phyloP scores from a whole-genome alignment of 106 monocot genomes.

The Allium sativum region DNA sequence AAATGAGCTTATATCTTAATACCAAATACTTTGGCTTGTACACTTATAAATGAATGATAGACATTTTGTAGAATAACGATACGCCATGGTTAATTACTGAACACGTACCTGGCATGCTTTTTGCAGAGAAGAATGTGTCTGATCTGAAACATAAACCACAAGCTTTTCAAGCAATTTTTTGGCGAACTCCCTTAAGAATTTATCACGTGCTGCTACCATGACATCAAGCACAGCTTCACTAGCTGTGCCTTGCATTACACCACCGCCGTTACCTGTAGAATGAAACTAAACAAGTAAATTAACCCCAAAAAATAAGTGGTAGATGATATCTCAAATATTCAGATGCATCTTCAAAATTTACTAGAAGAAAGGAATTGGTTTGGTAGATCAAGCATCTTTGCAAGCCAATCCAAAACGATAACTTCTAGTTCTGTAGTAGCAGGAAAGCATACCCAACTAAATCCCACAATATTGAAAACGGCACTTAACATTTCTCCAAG shows the following conservation, averaged over 20 bases:
- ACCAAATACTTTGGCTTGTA: too few relatives aligned
- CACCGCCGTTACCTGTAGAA: conserved; percentile 52
- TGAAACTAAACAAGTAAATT: not conserved
- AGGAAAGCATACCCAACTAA: conserved; percentile 78
- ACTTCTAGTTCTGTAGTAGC: conserved; percentile 92
- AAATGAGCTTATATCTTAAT: too few relatives aligned
- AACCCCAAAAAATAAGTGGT: too few relatives aligned
- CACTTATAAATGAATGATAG: too few relatives aligned
- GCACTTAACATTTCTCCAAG: conserved; percentile 88
- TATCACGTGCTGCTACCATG: conserved; percentile 72
- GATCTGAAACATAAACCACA: conserved; percentile 90
- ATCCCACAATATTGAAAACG: conserved; percentile 66
- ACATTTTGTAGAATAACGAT: too few relatives aligned
- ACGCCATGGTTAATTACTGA: too few relatives aligned
- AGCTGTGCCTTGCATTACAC: conserved; percentile 76
- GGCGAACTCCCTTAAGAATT: conserved; percentile 34
- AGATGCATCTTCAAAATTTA: conserved; percentile 6
- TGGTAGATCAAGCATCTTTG: conserved; percentile 73
- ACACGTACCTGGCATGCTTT: conserved; percentile 81
- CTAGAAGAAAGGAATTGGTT: conserved; percentile 61
- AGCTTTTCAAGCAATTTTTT: conserved; percentile 48
- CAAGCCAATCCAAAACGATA: conserved; percentile 87
- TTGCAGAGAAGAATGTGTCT: conserved; percentile 53
- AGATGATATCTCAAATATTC: not conserved
- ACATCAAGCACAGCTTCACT: conserved; percentile 77